Conservation (phyloP, 805 yeast genomes). For the Candida saitoana region DNA sequence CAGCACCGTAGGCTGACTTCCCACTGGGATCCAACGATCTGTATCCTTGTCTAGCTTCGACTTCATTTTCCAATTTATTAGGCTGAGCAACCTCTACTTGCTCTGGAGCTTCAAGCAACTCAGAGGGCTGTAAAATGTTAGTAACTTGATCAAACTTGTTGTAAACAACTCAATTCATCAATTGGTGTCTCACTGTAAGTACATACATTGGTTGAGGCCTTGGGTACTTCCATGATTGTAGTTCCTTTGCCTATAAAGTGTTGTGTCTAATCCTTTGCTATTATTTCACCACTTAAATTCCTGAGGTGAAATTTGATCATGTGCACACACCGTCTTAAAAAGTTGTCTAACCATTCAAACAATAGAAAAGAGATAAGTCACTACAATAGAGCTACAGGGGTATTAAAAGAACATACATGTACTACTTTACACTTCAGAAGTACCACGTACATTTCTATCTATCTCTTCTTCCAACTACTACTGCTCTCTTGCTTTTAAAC, state of each 20-base stretch:
- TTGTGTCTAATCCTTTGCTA: too few species aligned
- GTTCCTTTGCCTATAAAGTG: not conserved
- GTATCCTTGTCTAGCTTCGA: not conserved
- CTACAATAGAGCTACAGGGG: too few species aligned
- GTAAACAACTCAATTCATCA: not conserved
- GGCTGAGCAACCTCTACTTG: constrained; percentile 18
- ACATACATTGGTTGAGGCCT: constrained; percentile 8
- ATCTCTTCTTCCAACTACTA: too few species aligned
- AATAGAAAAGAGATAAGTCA: too few species aligned
- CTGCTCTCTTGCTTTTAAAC: too few species aligned
- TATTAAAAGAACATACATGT: too few species aligned
- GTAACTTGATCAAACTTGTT: too few species aligned
- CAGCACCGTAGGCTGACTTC: not conserved
- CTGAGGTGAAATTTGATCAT: not conserved
- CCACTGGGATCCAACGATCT: not conserved
- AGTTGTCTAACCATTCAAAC: too few species aligned
- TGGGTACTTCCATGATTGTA: constrained; percentile 5
- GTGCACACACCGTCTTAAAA: not conserved
- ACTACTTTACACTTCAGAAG: too few species aligned
- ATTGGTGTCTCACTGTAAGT: not conserved
- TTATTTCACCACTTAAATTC: not conserved
- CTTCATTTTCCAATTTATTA: constrained; percentile 9
- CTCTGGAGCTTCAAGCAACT: constrained; percentile 28
- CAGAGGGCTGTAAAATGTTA: constrained; percentile 27
- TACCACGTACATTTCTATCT: too few species aligned